These are phyloP conservation scores for Fusarium oligoseptatum DNA, from an alignment of 2,329 filamentous ascomycete genomes.

Conservation along the genomic window DNA sequence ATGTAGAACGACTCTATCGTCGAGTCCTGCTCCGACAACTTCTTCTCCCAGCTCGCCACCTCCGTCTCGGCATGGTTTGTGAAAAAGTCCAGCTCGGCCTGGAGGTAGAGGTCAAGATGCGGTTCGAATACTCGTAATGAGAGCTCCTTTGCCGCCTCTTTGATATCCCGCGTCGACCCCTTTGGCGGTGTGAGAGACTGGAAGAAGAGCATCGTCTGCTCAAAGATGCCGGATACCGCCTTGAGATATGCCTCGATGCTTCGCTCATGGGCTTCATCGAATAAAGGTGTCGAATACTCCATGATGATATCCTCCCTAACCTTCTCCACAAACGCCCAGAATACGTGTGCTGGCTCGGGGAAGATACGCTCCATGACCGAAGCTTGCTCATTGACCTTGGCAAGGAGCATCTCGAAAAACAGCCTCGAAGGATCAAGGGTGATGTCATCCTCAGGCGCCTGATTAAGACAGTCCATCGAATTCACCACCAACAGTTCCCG, in stretches of 20 bases:
- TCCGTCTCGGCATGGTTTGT: slow-evolving; percentile 80
- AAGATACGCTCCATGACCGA: slow-evolving; percentile 87
- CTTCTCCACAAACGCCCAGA: slow-evolving; percentile 84
- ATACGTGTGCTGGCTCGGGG: slow-evolving; percentile 75
- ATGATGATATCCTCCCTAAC: slow-evolving; percentile 86
- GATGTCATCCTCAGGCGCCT: slow-evolving; percentile 73
- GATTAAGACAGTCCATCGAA: slow-evolving; percentile 85
- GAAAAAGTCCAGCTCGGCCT: slow-evolving; percentile 91
- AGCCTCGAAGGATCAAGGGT: slow-evolving; percentile 82
- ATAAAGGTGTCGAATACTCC: slow-evolving; percentile 86
- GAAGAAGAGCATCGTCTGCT: slow-evolving; percentile 84
- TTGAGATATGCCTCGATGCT: slow-evolving; percentile 84
- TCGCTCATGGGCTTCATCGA: slow-evolving; percentile 87
- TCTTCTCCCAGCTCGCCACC: slow-evolving; percentile 90
- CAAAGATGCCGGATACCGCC: slow-evolving; percentile 88
- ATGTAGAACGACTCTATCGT: slow-evolving; percentile 94
- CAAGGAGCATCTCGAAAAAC: slow-evolving; percentile 83
- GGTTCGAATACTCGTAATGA: slow-evolving; percentile 85
- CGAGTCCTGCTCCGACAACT: slow-evolving; percentile 90
- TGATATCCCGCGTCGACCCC: slow-evolving; percentile 70
- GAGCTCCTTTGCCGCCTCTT: slow-evolving; percentile 75
- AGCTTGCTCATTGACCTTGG: slow-evolving; percentile 85
- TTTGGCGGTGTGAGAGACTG: slow-evolving; percentile 77
- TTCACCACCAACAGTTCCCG: slow-evolving; percentile 75
- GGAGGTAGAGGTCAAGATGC: slow-evolving; percentile 92